phyloP scores from a whole-genome alignment of 352 stramenopile species.

The Pythium rhizo-oryzae region DNA sequence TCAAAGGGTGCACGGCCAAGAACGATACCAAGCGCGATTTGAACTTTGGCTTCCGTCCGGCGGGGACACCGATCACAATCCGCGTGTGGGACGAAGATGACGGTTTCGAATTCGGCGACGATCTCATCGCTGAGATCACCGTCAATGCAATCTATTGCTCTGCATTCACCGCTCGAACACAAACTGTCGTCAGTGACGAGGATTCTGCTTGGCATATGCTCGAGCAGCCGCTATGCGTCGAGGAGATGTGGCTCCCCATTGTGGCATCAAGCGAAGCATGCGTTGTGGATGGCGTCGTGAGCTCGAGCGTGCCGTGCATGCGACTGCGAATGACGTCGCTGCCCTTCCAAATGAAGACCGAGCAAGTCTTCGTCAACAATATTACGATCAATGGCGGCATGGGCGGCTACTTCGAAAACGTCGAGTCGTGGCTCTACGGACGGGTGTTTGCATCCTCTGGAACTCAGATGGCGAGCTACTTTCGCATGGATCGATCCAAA shows the following conservation, averaged over 20 bases:
- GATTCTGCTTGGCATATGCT: slow-evolving; percentile 68
- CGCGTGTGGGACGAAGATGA: slow-evolving; percentile 78
- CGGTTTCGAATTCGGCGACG: slow-evolving; percentile 88
- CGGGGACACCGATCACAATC: slow-evolving; percentile 74
- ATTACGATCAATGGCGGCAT: slow-evolving; percentile 67
- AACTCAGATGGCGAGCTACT: slow-evolving; percentile 75
- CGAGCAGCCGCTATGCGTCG: slow-evolving; percentile 69
- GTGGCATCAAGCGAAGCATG: slow-evolving; percentile 33
- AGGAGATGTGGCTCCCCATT: slow-evolving; percentile 78
- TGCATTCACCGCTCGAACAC: slow-evolving; percentile 51
- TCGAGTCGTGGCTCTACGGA: slow-evolving; percentile 64
- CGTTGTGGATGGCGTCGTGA: slow-evolving; percentile 27
- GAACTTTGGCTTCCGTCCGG: slow-evolving; percentile 84
- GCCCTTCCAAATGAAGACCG: slow-evolving; percentile 73
- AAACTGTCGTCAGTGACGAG: slow-evolving; percentile 50
- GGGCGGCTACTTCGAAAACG: slow-evolving; percentile 66
- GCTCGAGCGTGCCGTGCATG: slow-evolving; percentile 56
- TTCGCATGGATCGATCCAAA: slow-evolving; percentile 68
- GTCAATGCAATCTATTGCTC: slow-evolving; percentile 87
- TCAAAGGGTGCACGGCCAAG: slow-evolving; percentile 44
- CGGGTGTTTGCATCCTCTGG: slow-evolving; percentile 69
- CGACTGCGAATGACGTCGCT: slow-evolving; percentile 68
- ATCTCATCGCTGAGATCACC: slow-evolving; percentile 73
- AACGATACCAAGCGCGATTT: slow-evolving; percentile 66
- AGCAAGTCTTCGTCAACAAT: slow-evolving; percentile 57